A percentile compares a stretch with the other conserved stretches of the same genome.
Evolutionary conservation across 2,329 filamentous ascomycete species (phyloP).

Genomic region (Fusarium dimerum): DNA sequence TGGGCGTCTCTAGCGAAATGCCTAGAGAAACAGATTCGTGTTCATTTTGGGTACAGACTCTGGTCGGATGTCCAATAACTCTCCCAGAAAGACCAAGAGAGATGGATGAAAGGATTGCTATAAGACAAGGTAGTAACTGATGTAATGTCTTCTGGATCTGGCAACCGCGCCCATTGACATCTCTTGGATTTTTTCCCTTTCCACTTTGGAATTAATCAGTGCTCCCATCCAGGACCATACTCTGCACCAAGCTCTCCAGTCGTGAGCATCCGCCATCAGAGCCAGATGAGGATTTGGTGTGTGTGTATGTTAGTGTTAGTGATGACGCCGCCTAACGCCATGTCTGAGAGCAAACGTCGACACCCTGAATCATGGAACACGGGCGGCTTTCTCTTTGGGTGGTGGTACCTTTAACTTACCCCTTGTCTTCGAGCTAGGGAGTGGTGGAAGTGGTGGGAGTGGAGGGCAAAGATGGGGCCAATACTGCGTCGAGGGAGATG

Average conservation of each 20-base stretch:
- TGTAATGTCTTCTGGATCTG: no score
- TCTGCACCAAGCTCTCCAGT: no score
- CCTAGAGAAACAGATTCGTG: not conserved
- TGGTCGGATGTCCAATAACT: no score
- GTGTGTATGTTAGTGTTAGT: not conserved
- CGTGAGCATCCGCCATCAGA: no score
- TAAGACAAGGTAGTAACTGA: no score
- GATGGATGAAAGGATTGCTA: no score
- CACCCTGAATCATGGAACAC: slow-evolving; percentile 26
- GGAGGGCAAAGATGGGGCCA: not conserved
- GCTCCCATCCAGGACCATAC: no score
- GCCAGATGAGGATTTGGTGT: not conserved
- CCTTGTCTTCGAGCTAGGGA: slow-evolving; percentile 15
- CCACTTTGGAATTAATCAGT: no score
- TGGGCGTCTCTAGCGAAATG: not conserved
- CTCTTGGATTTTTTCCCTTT: no score
- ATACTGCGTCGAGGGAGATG: not conserved
- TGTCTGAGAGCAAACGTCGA: slow-evolving; percentile 12
- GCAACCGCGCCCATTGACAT: no score
- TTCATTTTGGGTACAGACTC: no score
- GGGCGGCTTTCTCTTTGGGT: slow-evolving; percentile 14
- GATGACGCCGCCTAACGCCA: slow-evolving; percentile 22
- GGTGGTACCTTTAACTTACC: slow-evolving; percentile 15
- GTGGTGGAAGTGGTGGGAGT: not conserved
- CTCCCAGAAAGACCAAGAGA: no score